Evolutionary conservation across 345 rosid genomes (phyloP).

Genomic region (Eucalyptus marginata): DNA sequence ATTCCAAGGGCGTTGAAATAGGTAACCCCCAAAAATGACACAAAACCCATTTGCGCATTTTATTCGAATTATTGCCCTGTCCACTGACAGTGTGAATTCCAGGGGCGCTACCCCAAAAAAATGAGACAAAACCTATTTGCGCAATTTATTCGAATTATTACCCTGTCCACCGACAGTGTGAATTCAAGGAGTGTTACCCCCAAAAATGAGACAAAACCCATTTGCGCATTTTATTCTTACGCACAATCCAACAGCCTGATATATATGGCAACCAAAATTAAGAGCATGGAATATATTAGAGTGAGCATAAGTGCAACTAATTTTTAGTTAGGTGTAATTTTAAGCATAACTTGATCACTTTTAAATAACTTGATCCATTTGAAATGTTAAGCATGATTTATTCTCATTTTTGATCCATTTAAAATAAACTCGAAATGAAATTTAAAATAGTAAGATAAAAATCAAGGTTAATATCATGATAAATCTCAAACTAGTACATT

Average conservation of each 20-base stretch:
- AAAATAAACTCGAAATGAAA: background rate
- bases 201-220: background rate
- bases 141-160: background rate
- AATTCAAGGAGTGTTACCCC: background rate
- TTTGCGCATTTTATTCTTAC: background rate
- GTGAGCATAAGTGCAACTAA: background rate
- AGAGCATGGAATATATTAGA: background rate
- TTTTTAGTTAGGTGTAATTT: background rate
- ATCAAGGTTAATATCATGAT: too few relatives aligned
- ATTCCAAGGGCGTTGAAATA: background rate
- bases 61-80: background rate
- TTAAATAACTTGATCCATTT: background rate
- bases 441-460: background rate
- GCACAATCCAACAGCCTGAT: background rate
- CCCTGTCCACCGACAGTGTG: background rate
- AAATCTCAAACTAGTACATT: rapidly evolving
- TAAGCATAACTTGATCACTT: background rate
- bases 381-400: background rate
- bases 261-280: background rate
- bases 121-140: too few relatives aligned
- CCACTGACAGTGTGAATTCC: background rate
- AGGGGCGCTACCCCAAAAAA: background rate
- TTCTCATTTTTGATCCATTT: background rate
- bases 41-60: too few relatives aligned
- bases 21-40: too few relatives aligned